These are phyloP conservation scores for Capsicum rhomboideum DNA, from an alignment of 257 asterid species.

Conservation along the genomic window DNA sequence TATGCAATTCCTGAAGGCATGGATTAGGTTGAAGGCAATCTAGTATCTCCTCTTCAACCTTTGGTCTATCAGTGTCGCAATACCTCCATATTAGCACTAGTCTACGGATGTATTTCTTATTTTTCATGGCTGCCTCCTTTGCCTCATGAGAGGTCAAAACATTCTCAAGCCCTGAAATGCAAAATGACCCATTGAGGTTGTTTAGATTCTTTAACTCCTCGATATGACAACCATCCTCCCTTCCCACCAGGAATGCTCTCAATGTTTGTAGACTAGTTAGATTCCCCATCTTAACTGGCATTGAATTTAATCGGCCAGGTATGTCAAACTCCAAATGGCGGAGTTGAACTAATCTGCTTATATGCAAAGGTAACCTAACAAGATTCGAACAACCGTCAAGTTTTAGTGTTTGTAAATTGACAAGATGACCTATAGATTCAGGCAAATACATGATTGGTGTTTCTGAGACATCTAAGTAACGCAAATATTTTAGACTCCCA, in stretches of 20 bases:
- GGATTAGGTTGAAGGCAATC: slow-evolving; percentile 38
- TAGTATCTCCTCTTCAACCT: slow-evolving; percentile 14
- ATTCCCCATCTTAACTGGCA: slow-evolving; percentile 39
- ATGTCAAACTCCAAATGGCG: slow-evolving; percentile 38
- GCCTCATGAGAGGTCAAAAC: slow-evolving; percentile 31
- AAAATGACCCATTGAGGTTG: slow-evolving; percentile 32
- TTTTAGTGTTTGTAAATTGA: slow-evolving; percentile 29
- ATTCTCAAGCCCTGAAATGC: slow-evolving; percentile 32
- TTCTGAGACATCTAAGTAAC: slow-evolving; percentile 27
- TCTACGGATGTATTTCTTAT: slow-evolving; percentile 19
- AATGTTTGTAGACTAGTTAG: slow-evolving; percentile 32
- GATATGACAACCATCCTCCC: slow-evolving; percentile 27
- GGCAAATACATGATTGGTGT: slow-evolving; percentile 29
- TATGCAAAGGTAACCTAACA: slow-evolving; percentile 20
- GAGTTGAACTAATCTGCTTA: slow-evolving; percentile 20
- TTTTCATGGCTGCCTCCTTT: slow-evolving; percentile 21
- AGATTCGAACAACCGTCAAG: slow-evolving; percentile 22
- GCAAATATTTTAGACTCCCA: slow-evolving; percentile 22
- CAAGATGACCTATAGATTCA: slow-evolving; percentile 19
- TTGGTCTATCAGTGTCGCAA: not conserved
- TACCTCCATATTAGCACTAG: slow-evolving; percentile 31
- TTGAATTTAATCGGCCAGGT: slow-evolving; percentile 15
- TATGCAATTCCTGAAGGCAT: slow-evolving; percentile 22
- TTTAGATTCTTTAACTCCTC: slow-evolving; percentile 28
- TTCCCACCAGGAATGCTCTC: slow-evolving; percentile 35